Evolutionary conservation across 1,284 basidiomycete genomes (phyloP).

Genomic region (Papiliotrema terrestris): DNA sequence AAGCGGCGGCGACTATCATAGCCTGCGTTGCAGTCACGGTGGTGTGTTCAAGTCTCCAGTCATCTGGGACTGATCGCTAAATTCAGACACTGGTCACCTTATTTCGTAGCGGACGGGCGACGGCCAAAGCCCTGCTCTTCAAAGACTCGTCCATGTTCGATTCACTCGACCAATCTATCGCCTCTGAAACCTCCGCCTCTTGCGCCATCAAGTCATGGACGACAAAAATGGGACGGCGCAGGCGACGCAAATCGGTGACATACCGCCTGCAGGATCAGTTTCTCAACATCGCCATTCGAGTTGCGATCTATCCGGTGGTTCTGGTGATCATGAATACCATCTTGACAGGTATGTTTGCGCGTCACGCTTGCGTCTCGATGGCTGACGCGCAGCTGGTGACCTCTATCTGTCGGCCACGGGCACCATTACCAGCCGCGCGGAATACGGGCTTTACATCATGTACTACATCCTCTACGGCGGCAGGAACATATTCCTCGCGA

Average conservation of each 20-base stretch:
- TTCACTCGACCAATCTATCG: not conserved
- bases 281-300: not conserved
- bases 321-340: slow-evolving; percentile 1
- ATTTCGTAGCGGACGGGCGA: not conserved
- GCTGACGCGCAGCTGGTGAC: slow-evolving; percentile 1
- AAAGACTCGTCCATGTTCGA: not conserved
- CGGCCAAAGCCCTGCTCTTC: slow-evolving; percentile 1
- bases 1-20: slow-evolving; percentile 27
- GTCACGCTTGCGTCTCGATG: not conserved
- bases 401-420: not conserved
- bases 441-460: not conserved
- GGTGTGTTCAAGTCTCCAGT: not conserved
- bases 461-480: slow-evolving; percentile 4
- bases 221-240: not conserved
- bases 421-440: not conserved
- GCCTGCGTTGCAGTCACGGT: slow-evolving; percentile 20
- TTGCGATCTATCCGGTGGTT: slow-evolving; percentile 2
- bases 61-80: not conserved
- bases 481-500: not conserved
- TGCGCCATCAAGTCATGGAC: too few species aligned
- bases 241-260: not conserved
- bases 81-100: not conserved
- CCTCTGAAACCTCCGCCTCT: not conserved
- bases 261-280: slow-evolving; percentile 6
- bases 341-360: not conserved